Evolutionary conservation across 2,329 filamentous ascomycete genomes (phyloP).

Genomic region (Xenosphaeropsis pyriputrescens): DNA sequence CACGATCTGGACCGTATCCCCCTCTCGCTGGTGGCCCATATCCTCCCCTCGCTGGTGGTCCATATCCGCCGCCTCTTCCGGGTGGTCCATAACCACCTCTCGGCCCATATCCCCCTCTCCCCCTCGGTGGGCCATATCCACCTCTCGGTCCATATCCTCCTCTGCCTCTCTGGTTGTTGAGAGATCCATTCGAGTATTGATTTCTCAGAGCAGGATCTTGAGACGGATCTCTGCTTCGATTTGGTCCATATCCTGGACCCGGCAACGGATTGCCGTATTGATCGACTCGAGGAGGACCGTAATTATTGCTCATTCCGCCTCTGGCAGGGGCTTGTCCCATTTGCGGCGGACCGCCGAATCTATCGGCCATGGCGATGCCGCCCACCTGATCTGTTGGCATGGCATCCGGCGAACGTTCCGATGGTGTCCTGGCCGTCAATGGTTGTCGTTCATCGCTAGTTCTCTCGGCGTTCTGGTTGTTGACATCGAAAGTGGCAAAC

Average conservation of each 20-base stretch:
- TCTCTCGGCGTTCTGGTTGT: conserved; percentile 38
- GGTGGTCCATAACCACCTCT: conserved; percentile 30
- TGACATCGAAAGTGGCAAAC: conserved; percentile 48
- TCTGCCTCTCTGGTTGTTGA: conserved; percentile 12
- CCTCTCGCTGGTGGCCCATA: conserved; percentile 27
- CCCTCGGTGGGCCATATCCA: conserved; percentile 30
- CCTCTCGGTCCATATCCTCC: conserved; percentile 31
- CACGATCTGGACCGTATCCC: conserved; percentile 22
- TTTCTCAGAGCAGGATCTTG: conserved; percentile 31
- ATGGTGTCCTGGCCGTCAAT: conserved; percentile 49
- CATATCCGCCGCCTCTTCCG: conserved; percentile 8
- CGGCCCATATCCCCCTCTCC: conserved; percentile 25
- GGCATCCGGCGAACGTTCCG: conserved; percentile 35
- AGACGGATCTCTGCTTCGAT: conserved; percentile 30
- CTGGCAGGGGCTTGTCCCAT: not conserved
- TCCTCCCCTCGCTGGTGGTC: conserved; percentile 33
- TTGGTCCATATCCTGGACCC: conserved; percentile 16
- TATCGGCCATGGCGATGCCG: conserved; percentile 10
- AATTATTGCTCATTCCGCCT: conserved; percentile 5
- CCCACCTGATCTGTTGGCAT: conserved; percentile 2
- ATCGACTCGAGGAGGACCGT: conserved; percentile 30
- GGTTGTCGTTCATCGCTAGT: conserved; percentile 58
- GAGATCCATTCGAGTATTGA: conserved; percentile 17
- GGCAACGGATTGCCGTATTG: conserved; percentile 45
- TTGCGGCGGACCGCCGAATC: not conserved